These are phyloP conservation scores for Eucalyptus viminalis DNA, from an alignment of 345 rosid species.

Conservation along the genomic window DNA sequence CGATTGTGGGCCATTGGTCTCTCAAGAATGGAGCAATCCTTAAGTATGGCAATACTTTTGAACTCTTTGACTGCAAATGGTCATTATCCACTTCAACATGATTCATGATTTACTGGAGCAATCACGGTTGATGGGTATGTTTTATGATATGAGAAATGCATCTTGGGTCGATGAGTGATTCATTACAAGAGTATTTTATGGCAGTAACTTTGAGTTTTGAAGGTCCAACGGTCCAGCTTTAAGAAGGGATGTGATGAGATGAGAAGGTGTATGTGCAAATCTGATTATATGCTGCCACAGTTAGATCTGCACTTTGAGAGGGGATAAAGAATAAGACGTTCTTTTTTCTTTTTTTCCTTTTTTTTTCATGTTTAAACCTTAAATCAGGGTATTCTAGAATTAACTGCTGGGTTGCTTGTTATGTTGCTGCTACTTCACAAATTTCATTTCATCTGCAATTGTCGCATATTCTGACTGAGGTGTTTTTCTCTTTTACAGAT, in stretches of 20 bases:
- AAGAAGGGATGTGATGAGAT: not conserved
- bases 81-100: not conserved
- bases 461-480: not conserved
- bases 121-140: not conserved
- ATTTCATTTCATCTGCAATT: not conserved
- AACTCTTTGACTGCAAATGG: not conserved
- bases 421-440: not conserved
- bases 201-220: not conserved
- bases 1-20: not conserved
- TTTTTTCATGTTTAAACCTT: not conserved
- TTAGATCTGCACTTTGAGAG: not conserved
- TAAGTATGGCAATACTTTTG: not conserved
- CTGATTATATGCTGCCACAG: not conserved
- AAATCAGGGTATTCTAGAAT: not conserved
- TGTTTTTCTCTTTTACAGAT: constrained; percentile 19
- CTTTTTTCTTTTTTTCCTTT: not conserved
- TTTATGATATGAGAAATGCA: not conserved
- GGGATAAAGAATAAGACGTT: not conserved
- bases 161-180: not conserved
- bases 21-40: not conserved
- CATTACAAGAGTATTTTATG: not conserved
- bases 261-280: not conserved
- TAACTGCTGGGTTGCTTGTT: not conserved
- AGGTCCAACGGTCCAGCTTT: not conserved
- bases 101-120: not conserved